These are phyloP conservation scores for Amylostereum chailletii DNA, from an alignment of 1,284 basidiomycete genomes.

Conservation along the genomic window DNA sequence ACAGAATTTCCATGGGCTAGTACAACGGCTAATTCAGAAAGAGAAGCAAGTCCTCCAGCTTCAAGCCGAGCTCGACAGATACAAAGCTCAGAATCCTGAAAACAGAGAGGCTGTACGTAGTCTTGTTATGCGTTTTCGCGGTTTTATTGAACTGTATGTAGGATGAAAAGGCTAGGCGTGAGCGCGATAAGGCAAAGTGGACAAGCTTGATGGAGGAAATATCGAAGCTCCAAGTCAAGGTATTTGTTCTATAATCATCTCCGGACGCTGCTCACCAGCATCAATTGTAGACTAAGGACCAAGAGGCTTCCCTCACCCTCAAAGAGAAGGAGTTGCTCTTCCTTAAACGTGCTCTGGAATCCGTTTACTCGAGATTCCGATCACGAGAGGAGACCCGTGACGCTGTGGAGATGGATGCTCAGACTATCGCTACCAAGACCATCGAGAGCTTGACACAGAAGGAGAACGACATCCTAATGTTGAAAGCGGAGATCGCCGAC, in stretches of 20 bases:
- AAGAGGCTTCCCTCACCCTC: conserved; percentile 38
- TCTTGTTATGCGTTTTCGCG: neutral
- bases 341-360: conserved; percentile 77
- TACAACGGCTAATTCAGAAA: conserved; percentile 76
- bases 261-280: neutral
- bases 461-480: conserved; percentile 54
- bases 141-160: conserved; percentile 19
- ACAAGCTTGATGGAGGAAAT: conserved; percentile 74
- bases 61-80: conserved; percentile 62
- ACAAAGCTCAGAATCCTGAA: conserved; percentile 53
- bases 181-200: conserved; percentile 70
- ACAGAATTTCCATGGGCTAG: conserved; percentile 66
- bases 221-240: conserved; percentile 61
- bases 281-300: conserved; percentile 39
- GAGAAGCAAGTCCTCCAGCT: conserved; percentile 78
- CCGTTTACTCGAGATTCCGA: conserved; percentile 73
- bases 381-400: conserved; percentile 37
- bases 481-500: conserved; percentile 43
- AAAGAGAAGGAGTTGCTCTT: conserved; percentile 72
- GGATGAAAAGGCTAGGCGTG: conserved; percentile 74
- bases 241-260: conserved; percentile 18
- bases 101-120: conserved; percentile 46
- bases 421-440: conserved; percentile 59
- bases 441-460: conserved; percentile 67
- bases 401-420: conserved; percentile 50